phyloP scores from a whole-genome alignment of 2,329 filamentous ascomycete species.

The Apiospora aurea region DNA sequence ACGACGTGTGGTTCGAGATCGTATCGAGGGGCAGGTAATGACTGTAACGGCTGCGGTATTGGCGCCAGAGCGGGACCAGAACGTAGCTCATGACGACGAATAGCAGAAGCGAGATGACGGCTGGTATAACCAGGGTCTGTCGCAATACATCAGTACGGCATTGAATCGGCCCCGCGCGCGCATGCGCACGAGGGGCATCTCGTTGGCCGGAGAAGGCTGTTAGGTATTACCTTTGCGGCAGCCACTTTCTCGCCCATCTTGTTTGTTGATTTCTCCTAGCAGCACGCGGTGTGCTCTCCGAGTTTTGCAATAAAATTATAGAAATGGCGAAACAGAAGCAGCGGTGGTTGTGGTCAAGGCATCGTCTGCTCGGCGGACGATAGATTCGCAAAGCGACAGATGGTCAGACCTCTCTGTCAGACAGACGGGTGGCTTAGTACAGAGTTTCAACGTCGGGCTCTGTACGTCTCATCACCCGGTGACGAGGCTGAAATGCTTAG shows the following conservation, averaged over 20 bases:
- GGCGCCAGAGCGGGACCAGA: slow-evolving; percentile 72
- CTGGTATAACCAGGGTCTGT: slow-evolving; percentile 75
- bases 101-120: slow-evolving; percentile 71
- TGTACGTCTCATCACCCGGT: neutral
- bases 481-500: neutral
- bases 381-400: neutral
- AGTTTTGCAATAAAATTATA: neutral
- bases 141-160: neutral
- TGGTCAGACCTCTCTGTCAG: slow-evolving; percentile 10
- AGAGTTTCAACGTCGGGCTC: neutral
- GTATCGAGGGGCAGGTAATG: slow-evolving; percentile 76
- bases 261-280: neutral
- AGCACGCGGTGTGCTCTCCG: neutral
- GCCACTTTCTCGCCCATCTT: slow-evolving; percentile 20
- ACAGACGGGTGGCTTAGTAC: neutral
- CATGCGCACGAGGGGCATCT: neutral
- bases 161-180: neutral
- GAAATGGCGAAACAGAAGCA: neutral
- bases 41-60: slow-evolving; percentile 73
- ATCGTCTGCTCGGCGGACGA: neutral
- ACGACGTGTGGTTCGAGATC: slow-evolving; percentile 63
- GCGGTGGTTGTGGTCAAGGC: slow-evolving; percentile 3
- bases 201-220: neutral
- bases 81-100: slow-evolving; percentile 72
- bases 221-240: slow-evolving; percentile 10